Conservation (phyloP, 2,329 filamentous ascomycete species). For the Ophiostoma populinum region DNA sequence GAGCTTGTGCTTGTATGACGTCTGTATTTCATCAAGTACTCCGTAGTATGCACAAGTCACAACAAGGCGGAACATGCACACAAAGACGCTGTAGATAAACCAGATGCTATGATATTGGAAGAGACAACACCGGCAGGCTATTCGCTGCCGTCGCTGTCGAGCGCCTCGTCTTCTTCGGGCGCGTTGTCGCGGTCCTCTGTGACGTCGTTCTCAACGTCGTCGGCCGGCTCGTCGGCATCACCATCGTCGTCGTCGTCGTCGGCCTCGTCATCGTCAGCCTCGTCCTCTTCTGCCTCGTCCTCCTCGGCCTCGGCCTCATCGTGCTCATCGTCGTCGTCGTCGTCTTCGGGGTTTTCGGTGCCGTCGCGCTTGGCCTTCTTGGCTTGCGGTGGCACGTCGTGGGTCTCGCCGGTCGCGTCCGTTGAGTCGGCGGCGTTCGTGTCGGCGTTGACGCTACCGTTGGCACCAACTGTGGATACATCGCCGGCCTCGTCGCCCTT, state of each 20-base stretch:
- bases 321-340: slow-evolving; percentile 18
- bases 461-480: too few species aligned
- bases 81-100: too few species aligned
- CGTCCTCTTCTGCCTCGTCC: slow-evolving; percentile 18
- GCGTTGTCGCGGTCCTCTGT: slow-evolving; percentile 32
- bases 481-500: slow-evolving; percentile 25
- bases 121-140: too few species aligned
- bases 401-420: slow-evolving; percentile 10
- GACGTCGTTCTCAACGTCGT: slow-evolving; percentile 30
- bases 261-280: slow-evolving; percentile 19
- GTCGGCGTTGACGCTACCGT: slow-evolving; percentile 6
- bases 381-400: slow-evolving; percentile 14
- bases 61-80: too few species aligned
- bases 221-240: slow-evolving; percentile 25
- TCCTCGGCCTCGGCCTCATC: slow-evolving; percentile 19
- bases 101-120: too few species aligned
- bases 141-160: slow-evolving; percentile 45
- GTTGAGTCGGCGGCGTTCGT: slow-evolving; percentile 7
- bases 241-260: slow-evolving; percentile 23
- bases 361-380: slow-evolving; percentile 23
- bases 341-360: slow-evolving; percentile 28
- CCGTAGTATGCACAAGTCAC: neutral
- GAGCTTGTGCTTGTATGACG: too few species aligned
- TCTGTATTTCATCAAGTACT: too few species aligned
- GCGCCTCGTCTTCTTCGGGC: slow-evolving; percentile 38